Conservation (phyloP, 1,284 basidiomycete genomes). For the Pseudozyma sp. region DNA sequence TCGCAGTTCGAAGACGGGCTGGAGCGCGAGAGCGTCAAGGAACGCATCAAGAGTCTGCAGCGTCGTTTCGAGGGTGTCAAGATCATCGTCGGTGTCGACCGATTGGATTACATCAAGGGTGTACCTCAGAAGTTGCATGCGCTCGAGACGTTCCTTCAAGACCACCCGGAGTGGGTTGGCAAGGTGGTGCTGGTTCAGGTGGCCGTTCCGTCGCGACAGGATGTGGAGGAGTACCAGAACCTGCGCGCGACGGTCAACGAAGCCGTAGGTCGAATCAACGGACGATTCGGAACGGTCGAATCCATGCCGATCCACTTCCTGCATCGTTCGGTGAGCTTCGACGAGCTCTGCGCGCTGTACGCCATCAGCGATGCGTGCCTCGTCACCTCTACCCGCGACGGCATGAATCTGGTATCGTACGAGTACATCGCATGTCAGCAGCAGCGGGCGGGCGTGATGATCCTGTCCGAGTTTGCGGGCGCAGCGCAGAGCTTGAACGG, state of each 20-base stretch:
- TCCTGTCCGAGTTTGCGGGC: slow-evolving; percentile 96
- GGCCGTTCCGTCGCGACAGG: slow-evolving; percentile 95
- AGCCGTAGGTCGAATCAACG: slow-evolving; percentile 96
- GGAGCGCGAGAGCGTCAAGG: slow-evolving; percentile 80
- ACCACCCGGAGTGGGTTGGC: slow-evolving; percentile 99
- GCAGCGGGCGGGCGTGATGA: slow-evolving; percentile 92
- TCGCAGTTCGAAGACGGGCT: slow-evolving; percentile 87
- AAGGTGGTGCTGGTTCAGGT: slow-evolving; percentile 97
- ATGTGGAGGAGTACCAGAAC: slow-evolving; percentile 99
- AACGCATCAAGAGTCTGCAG: slow-evolving; percentile 83
- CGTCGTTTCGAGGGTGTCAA: slow-evolving; percentile 93
- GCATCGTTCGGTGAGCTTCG: slow-evolving; percentile 84
- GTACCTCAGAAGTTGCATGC: slow-evolving; percentile 98
- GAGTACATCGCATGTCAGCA: slow-evolving; percentile 98
- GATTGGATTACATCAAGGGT: slow-evolving; percentile 99
- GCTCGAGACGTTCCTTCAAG: slow-evolving; percentile 92
- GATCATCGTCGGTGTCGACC: slow-evolving; percentile 97
- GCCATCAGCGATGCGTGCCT: slow-evolving; percentile 96
- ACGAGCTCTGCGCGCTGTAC: slow-evolving; percentile 95
- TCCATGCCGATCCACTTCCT: slow-evolving; percentile 99
- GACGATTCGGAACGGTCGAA: slow-evolving; percentile 96
- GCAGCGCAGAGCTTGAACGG: slow-evolving; percentile 80
- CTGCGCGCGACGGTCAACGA: slow-evolving; percentile 95
- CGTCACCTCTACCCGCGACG: slow-evolving; percentile 92
- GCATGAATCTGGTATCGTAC: slow-evolving; percentile 99